Evolutionary conservation across 768 basidiomycete species (phyloP).

Genomic region (Mrakia blollopis): DNA sequence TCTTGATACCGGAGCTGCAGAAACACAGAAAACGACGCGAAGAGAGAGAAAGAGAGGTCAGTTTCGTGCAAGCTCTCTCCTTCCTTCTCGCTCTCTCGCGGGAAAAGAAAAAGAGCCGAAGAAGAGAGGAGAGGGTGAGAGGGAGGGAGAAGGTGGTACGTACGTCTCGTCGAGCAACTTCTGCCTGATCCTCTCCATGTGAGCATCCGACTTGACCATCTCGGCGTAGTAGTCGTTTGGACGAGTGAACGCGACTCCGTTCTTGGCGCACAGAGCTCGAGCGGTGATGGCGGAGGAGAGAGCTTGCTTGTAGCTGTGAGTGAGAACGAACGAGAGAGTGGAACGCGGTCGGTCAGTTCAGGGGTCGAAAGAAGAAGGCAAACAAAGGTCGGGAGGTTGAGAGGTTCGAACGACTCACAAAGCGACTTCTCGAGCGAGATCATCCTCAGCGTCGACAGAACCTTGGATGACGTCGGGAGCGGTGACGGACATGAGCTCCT

Average conservation of each 20-base stretch:
- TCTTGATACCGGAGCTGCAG: conserved; percentile 69
- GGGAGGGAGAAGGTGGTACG: conserved; percentile 25
- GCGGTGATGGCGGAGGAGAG: conserved; percentile 75
- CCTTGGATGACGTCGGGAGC: conserved; percentile 37
- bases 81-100: no score
- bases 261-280: conserved; percentile 67
- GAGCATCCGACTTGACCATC: conserved; percentile 94
- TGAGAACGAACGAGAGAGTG: background rate
- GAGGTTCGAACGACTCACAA: conserved; percentile 59
- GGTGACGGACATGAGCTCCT: conserved; percentile 39
- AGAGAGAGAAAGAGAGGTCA: background rate
- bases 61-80: no score
- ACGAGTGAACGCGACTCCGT: conserved; percentile 74
- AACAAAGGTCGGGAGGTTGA: background rate
- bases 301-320: conserved; percentile 94
- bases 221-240: conserved; percentile 95
- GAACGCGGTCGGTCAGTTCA: background rate
- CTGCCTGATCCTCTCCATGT: conserved; percentile 95
- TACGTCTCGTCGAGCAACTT: conserved; percentile 73
- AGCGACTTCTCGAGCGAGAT: conserved; percentile 88
- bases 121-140: background rate
- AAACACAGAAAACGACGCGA: background rate
- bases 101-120: background rate
- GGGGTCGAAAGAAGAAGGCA: background rate
- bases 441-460: conserved; percentile 51